Evolutionary conservation across 305 asterid species (phyloP).

Genomic region (Solanum hybrid): DNA sequence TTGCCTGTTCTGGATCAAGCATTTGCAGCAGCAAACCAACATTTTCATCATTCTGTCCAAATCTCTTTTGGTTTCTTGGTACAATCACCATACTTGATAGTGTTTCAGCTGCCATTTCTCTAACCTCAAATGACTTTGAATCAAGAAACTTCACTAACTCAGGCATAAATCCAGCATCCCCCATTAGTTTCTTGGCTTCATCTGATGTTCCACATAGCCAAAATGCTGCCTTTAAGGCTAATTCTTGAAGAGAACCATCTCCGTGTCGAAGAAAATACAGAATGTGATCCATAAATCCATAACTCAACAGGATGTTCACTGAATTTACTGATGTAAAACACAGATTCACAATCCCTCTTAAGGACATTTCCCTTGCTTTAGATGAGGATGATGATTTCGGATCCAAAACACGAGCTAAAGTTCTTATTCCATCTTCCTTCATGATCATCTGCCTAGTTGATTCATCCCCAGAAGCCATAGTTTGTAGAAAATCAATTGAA

Average conservation of each 20-base stretch:
- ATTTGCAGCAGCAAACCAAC: slow-evolving; percentile 48
- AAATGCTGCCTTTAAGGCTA: slow-evolving; percentile 68
- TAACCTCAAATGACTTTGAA: slow-evolving; percentile 48
- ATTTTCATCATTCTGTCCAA: slow-evolving; percentile 59
- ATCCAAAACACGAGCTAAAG: slow-evolving; percentile 50
- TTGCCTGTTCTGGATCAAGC: slow-evolving; percentile 57
- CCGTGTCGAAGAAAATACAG: slow-evolving; percentile 52
- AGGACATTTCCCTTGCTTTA: slow-evolving; percentile 66
- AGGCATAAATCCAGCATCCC: slow-evolving; percentile 80
- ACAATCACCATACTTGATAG: slow-evolving; percentile 57
- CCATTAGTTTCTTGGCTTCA: slow-evolving; percentile 77
- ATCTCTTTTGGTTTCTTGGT: slow-evolving; percentile 54
- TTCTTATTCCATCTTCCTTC: slow-evolving; percentile 60
- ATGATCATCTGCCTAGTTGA: slow-evolving; percentile 30
- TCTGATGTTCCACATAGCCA: slow-evolving; percentile 75
- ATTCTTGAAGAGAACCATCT: slow-evolving; percentile 56
- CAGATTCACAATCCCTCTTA: slow-evolving; percentile 53
- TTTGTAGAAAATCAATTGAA: slow-evolving; percentile 57
- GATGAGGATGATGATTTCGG: slow-evolving; percentile 43
- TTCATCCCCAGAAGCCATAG: slow-evolving; percentile 68
- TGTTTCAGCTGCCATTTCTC: slow-evolving; percentile 76
- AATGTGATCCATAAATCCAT: slow-evolving; percentile 56
- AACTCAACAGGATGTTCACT: slow-evolving; percentile 23
- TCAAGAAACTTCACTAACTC: slow-evolving; percentile 60
- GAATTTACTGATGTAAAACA: slow-evolving; percentile 37